These are phyloP conservation scores for Fusarium sp. DNA, from an alignment of 2,329 filamentous ascomycete genomes.

Conservation along the genomic window DNA sequence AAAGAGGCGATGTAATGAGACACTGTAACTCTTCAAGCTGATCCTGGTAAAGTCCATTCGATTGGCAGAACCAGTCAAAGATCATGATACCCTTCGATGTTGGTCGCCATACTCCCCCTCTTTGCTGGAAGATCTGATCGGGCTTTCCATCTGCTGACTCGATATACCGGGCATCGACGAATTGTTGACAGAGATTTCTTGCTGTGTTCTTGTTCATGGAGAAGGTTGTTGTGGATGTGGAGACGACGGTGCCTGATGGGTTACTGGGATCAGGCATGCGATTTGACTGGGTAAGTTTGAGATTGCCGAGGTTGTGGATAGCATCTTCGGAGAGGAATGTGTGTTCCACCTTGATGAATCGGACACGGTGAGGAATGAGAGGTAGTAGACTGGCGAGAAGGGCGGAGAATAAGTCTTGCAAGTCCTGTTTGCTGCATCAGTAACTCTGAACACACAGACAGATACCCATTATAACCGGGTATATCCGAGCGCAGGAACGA, in stretches of 20 bases:
- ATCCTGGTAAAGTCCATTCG: conserved; percentile 94
- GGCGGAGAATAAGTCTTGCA: conserved; percentile 96
- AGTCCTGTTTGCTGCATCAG: conserved; percentile 73
- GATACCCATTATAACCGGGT: conserved; percentile 8
- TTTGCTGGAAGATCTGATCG: conserved; percentile 85
- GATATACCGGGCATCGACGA: conserved; percentile 93
- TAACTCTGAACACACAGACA: neutral
- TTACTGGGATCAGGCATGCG: conserved; percentile 99
- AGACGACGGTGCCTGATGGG: conserved; percentile 93
- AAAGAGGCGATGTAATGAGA: conserved; percentile 85
- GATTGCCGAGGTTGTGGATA: conserved; percentile 94
- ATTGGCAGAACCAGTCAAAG: conserved; percentile 89
- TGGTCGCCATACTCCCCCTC: conserved; percentile 89
- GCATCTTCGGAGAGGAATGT: conserved; percentile 97
- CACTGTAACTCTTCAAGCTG: conserved; percentile 89
- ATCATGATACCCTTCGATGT: conserved; percentile 97
- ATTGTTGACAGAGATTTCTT: conserved; percentile 91
- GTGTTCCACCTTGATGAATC: conserved; percentile 90
- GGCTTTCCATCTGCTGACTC: conserved; percentile 92
- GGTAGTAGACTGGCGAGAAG: conserved; percentile 92
- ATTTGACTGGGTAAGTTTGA: conserved; percentile 98
- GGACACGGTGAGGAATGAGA: conserved; percentile 87
- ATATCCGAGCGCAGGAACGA: conserved; percentile 57
- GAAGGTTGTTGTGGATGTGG: conserved; percentile 97
- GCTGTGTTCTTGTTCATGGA: conserved; percentile 99